phyloP scores from a whole-genome alignment of 2,329 filamentous ascomycete genomes.

The Periconia sp. region DNA sequence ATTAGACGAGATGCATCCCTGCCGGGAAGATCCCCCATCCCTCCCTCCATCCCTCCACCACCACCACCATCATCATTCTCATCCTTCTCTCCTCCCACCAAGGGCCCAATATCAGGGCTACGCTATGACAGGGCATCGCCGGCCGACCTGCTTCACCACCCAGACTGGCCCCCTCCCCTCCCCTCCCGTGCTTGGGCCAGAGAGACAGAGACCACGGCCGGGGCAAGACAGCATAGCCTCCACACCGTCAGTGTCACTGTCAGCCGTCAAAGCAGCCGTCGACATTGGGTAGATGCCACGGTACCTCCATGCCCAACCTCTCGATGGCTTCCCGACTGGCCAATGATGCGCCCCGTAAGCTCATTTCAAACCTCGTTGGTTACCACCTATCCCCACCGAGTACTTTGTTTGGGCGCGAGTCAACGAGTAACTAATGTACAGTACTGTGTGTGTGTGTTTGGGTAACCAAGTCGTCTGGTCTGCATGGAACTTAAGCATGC shows the following conservation, averaged over 20 bases:
- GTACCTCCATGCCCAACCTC: neutral
- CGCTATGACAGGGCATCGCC: conserved; percentile 20
- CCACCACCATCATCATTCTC: neutral
- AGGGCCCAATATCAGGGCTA: conserved; percentile 14
- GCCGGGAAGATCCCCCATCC: neutral
- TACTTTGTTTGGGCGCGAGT: neutral
- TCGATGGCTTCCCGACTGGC: neutral
- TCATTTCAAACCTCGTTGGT: neutral
- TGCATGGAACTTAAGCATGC: no score
- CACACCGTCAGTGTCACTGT: conserved; percentile 1
- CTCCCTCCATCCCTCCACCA: neutral
- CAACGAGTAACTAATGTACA: neutral
- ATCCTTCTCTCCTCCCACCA: conserved; percentile 9
- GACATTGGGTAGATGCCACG: neutral
- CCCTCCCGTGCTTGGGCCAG: neutral
- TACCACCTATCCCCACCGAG: neutral
- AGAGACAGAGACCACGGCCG: conserved; percentile 9
- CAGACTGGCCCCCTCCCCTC: no score
- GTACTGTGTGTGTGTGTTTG: neutral
- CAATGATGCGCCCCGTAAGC: neutral
- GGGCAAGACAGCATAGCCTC: conserved; percentile 25
- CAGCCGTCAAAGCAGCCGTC: neutral
- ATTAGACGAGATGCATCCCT: neutral
- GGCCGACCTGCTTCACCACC: no score
- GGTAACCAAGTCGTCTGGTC: no score